Evolutionary conservation across 495 filamentous ascomycete genomes (phyloP), one percentile per base, ranked within the genome.

Genomic region (Apiosordaria backusii): DNA sequence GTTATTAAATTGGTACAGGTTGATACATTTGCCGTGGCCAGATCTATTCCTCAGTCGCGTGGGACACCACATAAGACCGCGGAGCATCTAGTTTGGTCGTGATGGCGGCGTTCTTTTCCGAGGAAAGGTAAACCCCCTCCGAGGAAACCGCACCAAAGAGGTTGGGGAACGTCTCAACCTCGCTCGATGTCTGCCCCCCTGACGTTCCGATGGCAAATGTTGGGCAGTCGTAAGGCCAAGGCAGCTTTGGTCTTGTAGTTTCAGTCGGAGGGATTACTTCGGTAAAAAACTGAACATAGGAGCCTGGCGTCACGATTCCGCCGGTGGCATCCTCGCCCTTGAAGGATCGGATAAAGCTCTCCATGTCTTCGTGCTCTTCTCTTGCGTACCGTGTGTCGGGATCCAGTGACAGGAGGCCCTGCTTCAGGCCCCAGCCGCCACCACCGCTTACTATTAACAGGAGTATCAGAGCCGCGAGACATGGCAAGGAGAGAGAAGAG

Each of bases 371-470:
- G 6, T 75, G 50, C 25, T 72, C 72, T 4, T 73, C 60, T 1
- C 70, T 62, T 29, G 72, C 69, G 58, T 75, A 82, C 21, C 70
- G 78, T 18, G 79, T 81, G 68, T 92, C 85, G 21, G 92, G 91
- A 72, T 96, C 92, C 0, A 97, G 80, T 7, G 92, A 92, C 5
- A 97, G 79, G 15, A 97, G 81, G 4, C 93, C 93, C 63, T 88
- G 86, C 75, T 96, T 97, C 67, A 86, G 80, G 4, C 93, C 93
- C 93, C 93, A 97, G 57, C 93, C 93, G 61, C 93, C 93, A 67
- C 93, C 93, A 22, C 93, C 93, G 74, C 91, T 95, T 63, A 95
- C 86, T 86, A 66, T n/a, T 68, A 23, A 15, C n/a, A 60, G 0
- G 18, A 55, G 35, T 23, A 29, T 3, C 24, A 29, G n/a, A 7